These are phyloP conservation scores for Sporothrix inflata DNA, from an alignment of 2,329 filamentous ascomycete species.

Conservation along the genomic window DNA sequence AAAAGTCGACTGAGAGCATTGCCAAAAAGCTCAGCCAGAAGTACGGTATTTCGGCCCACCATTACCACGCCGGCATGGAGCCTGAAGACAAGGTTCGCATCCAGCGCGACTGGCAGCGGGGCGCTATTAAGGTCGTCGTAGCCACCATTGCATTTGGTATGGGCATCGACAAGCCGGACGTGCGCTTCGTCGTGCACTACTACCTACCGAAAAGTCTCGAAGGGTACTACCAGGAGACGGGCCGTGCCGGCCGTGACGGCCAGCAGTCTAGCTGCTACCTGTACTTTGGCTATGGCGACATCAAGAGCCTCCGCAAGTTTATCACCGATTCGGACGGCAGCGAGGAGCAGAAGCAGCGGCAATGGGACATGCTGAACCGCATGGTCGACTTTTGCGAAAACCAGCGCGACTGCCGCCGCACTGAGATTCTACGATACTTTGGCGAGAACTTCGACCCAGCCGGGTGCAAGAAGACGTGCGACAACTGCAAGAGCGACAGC, in stretches of 20 bases:
- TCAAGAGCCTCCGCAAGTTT: constrained; percentile 73
- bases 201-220: constrained; percentile 92
- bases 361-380: constrained; percentile 80
- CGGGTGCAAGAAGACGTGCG: constrained; percentile 76
- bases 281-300: constrained; percentile 82
- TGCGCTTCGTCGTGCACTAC: constrained; percentile 94
- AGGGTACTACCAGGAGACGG: constrained; percentile 98
- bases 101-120: constrained; percentile 82
- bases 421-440: constrained; percentile 92
- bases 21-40: constrained; percentile 67
- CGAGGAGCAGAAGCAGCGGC: constrained; percentile 77
- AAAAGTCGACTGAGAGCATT: constrained; percentile 79
- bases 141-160: constrained; percentile 99
- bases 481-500: constrained; percentile 80
- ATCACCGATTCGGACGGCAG: constrained; percentile 81
- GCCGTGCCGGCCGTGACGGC: constrained; percentile 89
- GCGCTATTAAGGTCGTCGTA: constrained; percentile 83
- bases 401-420: constrained; percentile 80
- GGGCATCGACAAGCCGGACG: constrained; percentile 98
- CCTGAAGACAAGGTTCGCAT: constrained; percentile 68
- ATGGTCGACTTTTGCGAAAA: constrained; percentile 92
- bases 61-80: constrained; percentile 84
- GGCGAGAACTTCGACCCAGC: constrained; percentile 76
- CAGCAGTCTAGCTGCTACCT: constrained; percentile 86
- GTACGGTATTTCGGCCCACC: constrained; percentile 70